These are phyloP conservation scores for Russula sp. DNA, from an alignment of 768 basidiomycete species.

Conservation along the genomic window DNA sequence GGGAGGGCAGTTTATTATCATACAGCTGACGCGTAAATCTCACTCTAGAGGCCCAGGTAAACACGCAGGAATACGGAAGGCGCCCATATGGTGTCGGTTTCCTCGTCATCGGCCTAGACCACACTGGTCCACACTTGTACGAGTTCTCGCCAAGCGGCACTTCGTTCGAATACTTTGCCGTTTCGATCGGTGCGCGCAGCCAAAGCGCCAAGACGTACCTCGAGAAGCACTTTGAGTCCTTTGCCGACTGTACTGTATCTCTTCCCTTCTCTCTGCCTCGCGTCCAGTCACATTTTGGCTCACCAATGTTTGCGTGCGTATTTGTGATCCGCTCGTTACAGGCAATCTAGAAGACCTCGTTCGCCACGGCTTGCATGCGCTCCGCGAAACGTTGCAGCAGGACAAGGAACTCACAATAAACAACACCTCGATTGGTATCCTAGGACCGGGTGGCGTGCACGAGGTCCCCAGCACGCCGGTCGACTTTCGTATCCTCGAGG, in stretches of 20 bases:
- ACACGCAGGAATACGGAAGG: constrained; percentile 97
- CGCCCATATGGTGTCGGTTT: constrained; percentile 98
- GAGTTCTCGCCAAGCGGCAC: constrained; percentile 98
- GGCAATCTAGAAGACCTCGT: constrained; percentile 85
- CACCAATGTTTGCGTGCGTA: background rate
- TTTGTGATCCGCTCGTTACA: constrained; percentile 35
- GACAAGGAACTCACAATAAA: constrained; percentile 92
- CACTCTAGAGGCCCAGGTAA: constrained; percentile 86
- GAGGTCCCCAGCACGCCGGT: constrained; percentile 49
- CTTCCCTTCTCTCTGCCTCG: constrained; percentile 9
- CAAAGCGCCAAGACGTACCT: constrained; percentile 99
- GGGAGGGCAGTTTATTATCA: background rate
- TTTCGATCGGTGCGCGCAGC: constrained; percentile 96
- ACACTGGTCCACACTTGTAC: constrained; percentile 95
- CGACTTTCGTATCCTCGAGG: constrained; percentile 86
- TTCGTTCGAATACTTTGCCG: constrained; percentile 96
- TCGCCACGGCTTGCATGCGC: constrained; percentile 88
- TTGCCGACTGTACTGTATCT: constrained; percentile 61
- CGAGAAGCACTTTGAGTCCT: constrained; percentile 89
- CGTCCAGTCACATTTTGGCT: background rate
- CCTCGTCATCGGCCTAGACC: constrained; percentile 94
- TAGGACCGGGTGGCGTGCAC: constrained; percentile 66
- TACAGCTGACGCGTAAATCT: background rate
- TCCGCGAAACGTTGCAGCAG: constrained; percentile 96
- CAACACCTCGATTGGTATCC: constrained; percentile 94